Evolutionary conservation across 208 protist species (phyloP).

Genomic region (Leishmania tropica): DNA sequence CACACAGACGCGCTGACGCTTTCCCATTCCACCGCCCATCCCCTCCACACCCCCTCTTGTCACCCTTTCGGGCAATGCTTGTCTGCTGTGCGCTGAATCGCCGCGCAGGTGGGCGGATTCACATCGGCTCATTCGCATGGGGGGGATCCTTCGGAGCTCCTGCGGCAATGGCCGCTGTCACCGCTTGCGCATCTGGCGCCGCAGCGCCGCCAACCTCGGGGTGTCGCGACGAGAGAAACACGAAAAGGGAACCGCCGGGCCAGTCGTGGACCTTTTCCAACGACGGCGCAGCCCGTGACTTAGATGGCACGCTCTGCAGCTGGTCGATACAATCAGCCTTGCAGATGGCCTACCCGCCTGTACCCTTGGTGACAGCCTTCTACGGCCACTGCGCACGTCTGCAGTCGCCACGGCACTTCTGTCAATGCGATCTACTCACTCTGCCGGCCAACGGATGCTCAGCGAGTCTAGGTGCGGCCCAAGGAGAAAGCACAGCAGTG

Average conservation of each 20-base stretch:
- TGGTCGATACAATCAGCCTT: constrained; percentile 9
- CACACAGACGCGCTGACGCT: background rate
- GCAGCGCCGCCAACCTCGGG: background rate
- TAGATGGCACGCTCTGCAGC: background rate
- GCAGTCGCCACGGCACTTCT: background rate
- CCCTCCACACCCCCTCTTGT: background rate
- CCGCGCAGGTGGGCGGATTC: background rate
- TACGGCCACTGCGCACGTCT: background rate
- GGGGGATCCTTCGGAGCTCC: background rate
- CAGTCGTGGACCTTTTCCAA: background rate
- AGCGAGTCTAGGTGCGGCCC: background rate
- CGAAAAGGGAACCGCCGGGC: background rate
- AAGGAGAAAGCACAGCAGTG: background rate
- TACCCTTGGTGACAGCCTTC: background rate
- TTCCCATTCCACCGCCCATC: background rate
- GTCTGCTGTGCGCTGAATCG: background rate
- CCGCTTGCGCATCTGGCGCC: background rate
- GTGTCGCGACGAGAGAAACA: background rate
- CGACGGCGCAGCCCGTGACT: background rate
- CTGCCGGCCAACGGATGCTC: background rate
- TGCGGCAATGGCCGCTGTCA: background rate
- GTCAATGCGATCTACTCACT: background rate
- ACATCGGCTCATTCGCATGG: background rate
- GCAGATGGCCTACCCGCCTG: constrained; percentile 6
- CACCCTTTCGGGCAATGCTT: background rate